These are phyloP conservation scores for Rhynchospora pubera DNA, from an alignment of 176 grass and related monocot species.

Conservation along the genomic window DNA sequence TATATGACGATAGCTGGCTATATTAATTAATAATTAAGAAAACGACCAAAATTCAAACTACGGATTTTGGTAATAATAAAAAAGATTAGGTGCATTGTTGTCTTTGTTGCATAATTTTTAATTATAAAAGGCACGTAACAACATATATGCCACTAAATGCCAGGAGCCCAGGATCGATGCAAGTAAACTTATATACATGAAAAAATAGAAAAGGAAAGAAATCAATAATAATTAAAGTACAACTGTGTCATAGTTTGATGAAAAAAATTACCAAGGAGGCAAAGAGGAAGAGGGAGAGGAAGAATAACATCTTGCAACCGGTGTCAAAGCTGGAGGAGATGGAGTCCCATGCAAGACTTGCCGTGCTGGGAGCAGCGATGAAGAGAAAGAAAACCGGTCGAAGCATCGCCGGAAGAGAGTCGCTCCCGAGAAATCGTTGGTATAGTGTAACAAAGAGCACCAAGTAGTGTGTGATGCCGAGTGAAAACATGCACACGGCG, in stretches of 20 bases:
- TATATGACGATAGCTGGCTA: background rate
- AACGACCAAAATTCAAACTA: background rate
- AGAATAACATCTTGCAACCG: conserved; percentile 90
- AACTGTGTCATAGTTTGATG: background rate
- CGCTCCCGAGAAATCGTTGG: conserved; percentile 60
- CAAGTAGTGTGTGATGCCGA: conserved; percentile 79
- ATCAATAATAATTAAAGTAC: background rate
- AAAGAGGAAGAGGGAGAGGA: conserved; percentile 89
- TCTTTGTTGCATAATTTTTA: background rate
- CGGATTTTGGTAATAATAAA: background rate
- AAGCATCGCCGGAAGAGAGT: conserved; percentile 72
- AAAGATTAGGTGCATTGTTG: background rate
- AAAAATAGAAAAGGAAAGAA: background rate
- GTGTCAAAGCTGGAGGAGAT: conserved; percentile 52
- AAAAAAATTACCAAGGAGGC: conserved; percentile 50
- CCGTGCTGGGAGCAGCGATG: conserved; percentile 83
- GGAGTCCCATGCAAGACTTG: conserved; percentile 64
- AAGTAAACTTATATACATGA: background rate
- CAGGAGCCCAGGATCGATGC: no score
- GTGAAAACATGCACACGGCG: conserved; percentile 72
- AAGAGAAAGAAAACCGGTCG: conserved; percentile 91
- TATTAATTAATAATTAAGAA: background rate
- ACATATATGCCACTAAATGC: background rate
- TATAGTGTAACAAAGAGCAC: conserved; percentile 89
- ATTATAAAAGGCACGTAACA: background rate